Evolutionary conservation across 192 early-diverging fungal species (phyloP).

Genomic region (Thamnidium elegans): DNA sequence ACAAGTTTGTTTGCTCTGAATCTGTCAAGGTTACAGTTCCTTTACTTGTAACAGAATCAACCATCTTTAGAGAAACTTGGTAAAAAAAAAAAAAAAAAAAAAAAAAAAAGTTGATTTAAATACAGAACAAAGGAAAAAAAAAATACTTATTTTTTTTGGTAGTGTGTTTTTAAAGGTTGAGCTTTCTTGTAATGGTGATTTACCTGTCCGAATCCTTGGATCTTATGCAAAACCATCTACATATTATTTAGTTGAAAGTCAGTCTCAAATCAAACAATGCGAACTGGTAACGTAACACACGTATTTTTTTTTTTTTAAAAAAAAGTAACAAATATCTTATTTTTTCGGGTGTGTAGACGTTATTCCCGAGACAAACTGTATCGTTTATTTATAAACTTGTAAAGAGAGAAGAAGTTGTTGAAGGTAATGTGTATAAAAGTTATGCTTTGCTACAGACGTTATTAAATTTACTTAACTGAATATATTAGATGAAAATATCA

Average conservation of each 20-base stretch:
- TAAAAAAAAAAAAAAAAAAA: slow-evolving; percentile 21
- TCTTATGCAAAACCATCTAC: slow-evolving; percentile 44
- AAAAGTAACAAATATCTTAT: background rate
- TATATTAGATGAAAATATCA: slow-evolving; percentile 13
- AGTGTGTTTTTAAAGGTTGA: slow-evolving; percentile 48
- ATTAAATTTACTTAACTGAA: too few relatives aligned
- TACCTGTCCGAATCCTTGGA: slow-evolving; percentile 50
- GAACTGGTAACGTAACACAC: slow-evolving; percentile 31
- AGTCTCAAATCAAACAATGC: slow-evolving; percentile 29
- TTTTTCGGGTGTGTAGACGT: slow-evolving; percentile 32
- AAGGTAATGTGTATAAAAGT: slow-evolving; percentile 33
- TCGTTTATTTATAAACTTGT: slow-evolving; percentile 57
- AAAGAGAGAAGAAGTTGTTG: slow-evolving; percentile 26
- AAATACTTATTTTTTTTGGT: slow-evolving; percentile 8
- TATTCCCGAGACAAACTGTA: slow-evolving; percentile 53
- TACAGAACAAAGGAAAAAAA: background rate
- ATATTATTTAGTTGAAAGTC: slow-evolving; percentile 39
- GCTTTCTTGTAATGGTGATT: slow-evolving; percentile 44
- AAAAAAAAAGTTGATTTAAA: background rate
- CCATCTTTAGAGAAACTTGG: slow-evolving; percentile 54
- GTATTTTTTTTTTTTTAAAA: background rate
- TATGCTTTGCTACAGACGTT: too few relatives aligned
- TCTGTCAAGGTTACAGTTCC: slow-evolving; percentile 50
- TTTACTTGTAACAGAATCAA: slow-evolving; percentile 51
- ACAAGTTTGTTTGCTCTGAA: slow-evolving; percentile 45